These are phyloP conservation scores for Waltiozyma sp. DNA, from an alignment of 1,139 yeast species.

Conservation along the genomic window DNA sequence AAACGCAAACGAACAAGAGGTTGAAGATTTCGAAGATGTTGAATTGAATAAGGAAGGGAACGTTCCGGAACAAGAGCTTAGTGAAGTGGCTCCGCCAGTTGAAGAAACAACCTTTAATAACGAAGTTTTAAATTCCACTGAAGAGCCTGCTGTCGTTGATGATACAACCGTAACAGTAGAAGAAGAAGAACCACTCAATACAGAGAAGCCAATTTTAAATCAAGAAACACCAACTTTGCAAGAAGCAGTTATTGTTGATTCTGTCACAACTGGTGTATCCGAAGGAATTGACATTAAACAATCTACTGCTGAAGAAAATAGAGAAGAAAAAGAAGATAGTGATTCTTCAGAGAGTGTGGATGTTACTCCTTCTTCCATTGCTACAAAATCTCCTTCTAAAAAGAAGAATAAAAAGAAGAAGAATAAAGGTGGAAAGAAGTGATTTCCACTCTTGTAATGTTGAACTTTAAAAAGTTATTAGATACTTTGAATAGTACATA, in stretches of 20 bases:
- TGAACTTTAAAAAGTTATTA: too few relatives aligned
- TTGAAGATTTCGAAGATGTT: neutral
- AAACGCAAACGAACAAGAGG: neutral
- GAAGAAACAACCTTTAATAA: neutral
- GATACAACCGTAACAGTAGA: neutral
- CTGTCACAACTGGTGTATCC: neutral
- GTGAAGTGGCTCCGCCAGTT: neutral
- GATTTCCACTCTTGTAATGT: too few relatives aligned
- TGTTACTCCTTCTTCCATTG: constrained; percentile 1
- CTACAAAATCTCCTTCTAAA: constrained; percentile 9
- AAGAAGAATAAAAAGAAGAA: constrained; percentile 24
- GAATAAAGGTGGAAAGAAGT: constrained; percentile 17
- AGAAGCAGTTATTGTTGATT: neutral
- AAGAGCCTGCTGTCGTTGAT: neutral
- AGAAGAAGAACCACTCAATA: neutral
- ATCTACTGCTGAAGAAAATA: constrained; percentile 1
- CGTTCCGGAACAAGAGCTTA: neutral
- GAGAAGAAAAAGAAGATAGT: constrained; percentile 4
- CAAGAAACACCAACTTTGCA: neutral
- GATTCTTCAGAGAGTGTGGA: constrained; percentile 1
- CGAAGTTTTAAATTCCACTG: neutral
- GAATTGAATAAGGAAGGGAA: neutral
- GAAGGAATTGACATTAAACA: neutral
- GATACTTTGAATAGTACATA: too few relatives aligned
- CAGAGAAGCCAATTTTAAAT: neutral